Conservation (phyloP, 2,329 filamentous ascomycete species). For the Dothiorella sarmentorum region DNA sequence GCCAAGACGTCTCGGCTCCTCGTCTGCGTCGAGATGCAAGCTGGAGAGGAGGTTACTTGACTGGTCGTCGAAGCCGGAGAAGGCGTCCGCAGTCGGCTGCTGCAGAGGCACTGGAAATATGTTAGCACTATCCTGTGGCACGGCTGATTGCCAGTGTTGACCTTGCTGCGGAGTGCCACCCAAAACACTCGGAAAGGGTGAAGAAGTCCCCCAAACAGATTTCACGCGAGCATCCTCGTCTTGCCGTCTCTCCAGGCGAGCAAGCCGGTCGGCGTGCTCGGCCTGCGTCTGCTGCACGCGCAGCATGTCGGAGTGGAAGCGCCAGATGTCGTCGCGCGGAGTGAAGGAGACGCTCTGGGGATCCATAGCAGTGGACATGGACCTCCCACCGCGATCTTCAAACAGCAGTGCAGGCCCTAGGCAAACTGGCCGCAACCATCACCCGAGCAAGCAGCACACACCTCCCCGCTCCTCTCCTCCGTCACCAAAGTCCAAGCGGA, state of each 20-base stretch:
- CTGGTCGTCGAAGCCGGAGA: conserved; percentile 87
- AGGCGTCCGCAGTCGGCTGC: conserved; percentile 76
- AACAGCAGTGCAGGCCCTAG: background rate
- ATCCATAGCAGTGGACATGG: conserved; percentile 50
- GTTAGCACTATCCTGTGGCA: conserved; percentile 22
- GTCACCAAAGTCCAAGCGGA: conserved; percentile 24
- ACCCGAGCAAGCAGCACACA: conserved; percentile 12
- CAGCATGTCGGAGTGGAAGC: conserved; percentile 60
- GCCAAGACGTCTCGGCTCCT: conserved; percentile 79
- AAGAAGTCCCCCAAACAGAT: conserved; percentile 80
- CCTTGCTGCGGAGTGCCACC: conserved; percentile 84
- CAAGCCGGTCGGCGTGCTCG: conserved; percentile 60
- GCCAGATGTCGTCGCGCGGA: conserved; percentile 63
- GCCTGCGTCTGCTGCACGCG: conserved; percentile 58
- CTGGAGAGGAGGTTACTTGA: conserved; percentile 75
- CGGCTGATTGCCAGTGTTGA: conserved; percentile 39
- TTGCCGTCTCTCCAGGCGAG: conserved; percentile 58
- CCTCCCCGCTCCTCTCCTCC: conserved; percentile 22
- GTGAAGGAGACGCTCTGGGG: conserved; percentile 60
- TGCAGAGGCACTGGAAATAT: conserved; percentile 66
- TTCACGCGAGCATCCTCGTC: conserved; percentile 66
- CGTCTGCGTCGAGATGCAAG: conserved; percentile 80
- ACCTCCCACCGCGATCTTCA: background rate
- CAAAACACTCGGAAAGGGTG: conserved; percentile 83
- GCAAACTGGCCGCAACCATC: conserved; percentile 3